A percentile compares a stretch with the other conserved stretches of the same genome.
These are phyloP conservation scores for Fusarium phyllophilum DNA, from an alignment of 2,329 filamentous ascomycete genomes.

Conservation along the genomic window DNA sequence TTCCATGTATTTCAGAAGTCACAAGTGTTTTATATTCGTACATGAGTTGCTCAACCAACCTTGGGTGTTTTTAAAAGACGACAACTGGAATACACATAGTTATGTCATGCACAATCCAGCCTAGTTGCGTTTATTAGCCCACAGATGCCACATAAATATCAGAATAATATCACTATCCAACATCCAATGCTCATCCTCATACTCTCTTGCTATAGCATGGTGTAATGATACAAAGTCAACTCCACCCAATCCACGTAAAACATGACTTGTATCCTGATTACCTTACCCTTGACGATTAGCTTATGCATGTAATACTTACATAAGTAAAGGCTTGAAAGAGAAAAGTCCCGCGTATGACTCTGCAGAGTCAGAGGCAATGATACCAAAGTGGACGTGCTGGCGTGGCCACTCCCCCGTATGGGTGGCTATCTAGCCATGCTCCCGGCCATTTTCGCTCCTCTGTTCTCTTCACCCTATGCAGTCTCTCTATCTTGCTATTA, in stretches of 20 bases:
- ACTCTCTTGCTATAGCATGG: not conserved
- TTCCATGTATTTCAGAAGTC: not conserved
- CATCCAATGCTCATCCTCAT: not conserved
- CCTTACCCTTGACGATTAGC: not conserved
- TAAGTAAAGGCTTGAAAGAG: not conserved
- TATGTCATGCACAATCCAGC: rapidly evolving
- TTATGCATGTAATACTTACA: not conserved
- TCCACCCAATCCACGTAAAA: not conserved
- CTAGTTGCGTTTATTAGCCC: not conserved
- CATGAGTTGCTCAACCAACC: not conserved
- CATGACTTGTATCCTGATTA: not conserved
- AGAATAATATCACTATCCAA: not conserved
- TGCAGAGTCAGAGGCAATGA: not conserved
- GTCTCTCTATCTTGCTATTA: not conserved
- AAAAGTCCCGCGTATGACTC: not conserved
- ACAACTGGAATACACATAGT: not conserved
- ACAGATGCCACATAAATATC: rapidly evolving
- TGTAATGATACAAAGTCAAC: not conserved
- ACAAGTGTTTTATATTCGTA: not conserved
- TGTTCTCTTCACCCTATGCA: not conserved
- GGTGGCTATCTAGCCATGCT: not conserved
- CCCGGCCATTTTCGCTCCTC: not conserved
- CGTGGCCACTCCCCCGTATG: not conserved
- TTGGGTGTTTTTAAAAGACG: not conserved
- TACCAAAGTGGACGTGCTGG: not conserved